Conservation (phyloP, 257 asterid species). For the Solanum infundibuliforme region DNA sequence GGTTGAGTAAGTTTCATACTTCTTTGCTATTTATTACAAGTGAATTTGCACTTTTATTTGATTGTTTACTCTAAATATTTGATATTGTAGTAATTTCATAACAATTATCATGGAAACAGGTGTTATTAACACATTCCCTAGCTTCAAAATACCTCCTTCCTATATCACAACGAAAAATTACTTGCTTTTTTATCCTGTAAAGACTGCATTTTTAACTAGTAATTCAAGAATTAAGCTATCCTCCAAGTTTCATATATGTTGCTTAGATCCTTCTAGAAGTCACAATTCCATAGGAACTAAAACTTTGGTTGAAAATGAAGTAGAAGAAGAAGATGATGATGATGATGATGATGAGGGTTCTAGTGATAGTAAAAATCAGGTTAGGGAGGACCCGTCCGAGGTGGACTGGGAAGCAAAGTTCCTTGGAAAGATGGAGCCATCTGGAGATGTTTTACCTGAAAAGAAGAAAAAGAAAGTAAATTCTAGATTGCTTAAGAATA, state of each 20-base stretch:
- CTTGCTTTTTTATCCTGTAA: constrained; percentile 4
- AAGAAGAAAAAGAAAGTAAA: constrained; percentile 36
- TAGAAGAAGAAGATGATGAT: not conserved
- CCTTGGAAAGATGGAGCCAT: constrained; percentile 42
- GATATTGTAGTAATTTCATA: not conserved
- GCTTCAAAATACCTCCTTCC: constrained; percentile 28
- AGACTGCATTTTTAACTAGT: constrained; percentile 8
- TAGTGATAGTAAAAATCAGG: not conserved
- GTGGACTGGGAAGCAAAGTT: constrained; percentile 69
- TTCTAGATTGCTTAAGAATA: constrained; percentile 42
- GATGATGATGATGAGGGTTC: not conserved
- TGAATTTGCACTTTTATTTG: not conserved
- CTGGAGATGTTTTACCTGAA: constrained; percentile 17
- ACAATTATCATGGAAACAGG: constrained; percentile 35
- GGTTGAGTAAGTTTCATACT: not conserved
- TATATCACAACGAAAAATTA: constrained; percentile 1
- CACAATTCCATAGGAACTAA: constrained; percentile 11
- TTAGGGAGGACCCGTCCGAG: constrained; percentile 6
- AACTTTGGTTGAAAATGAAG: constrained; percentile 16
- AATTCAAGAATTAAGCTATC: constrained; percentile 10
- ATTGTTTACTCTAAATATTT: not conserved
- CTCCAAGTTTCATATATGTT: constrained; percentile 20
- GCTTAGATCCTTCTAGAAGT: constrained; percentile 17
- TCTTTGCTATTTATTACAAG: not conserved
- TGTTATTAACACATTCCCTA: constrained; percentile 17